Evolutionary conservation across 495 filamentous ascomycete genomes (phyloP).

Genomic region (Annulohypoxylon stygium): DNA sequence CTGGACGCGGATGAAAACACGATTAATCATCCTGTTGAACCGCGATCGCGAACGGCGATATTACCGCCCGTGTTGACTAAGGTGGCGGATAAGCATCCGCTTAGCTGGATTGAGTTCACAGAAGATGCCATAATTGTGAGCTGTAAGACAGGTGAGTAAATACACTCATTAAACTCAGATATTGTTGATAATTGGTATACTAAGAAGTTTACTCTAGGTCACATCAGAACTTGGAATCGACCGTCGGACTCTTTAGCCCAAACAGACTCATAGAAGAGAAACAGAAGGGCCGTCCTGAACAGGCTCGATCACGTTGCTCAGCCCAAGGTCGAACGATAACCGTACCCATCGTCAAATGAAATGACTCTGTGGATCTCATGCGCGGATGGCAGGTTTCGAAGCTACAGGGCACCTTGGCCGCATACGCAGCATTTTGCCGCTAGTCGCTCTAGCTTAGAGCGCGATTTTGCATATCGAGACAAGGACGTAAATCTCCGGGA

Average conservation of each 20-base stretch:
- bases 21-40: slow-evolving; percentile 82
- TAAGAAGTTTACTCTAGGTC: slow-evolving; percentile 66
- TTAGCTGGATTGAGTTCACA: slow-evolving; percentile 91
- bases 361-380: slow-evolving; percentile 20
- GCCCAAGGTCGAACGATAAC: slow-evolving; percentile 23
- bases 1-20: slow-evolving; percentile 63
- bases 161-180: not conserved
- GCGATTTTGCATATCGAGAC: slow-evolving; percentile 21
- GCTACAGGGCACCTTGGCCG: not conserved
- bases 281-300: not conserved
- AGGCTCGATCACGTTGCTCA: not conserved
- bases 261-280: slow-evolving; percentile 25
- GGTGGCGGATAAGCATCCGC: slow-evolving; percentile 83
- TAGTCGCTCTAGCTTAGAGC: slow-evolving; percentile 19
- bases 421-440: not conserved
- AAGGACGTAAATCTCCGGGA: slow-evolving; percentile 22
- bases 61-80: slow-evolving; percentile 97
- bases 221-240: slow-evolving; percentile 88
- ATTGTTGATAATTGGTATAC: slow-evolving; percentile 21
- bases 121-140: slow-evolving; percentile 93
- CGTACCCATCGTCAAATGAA: slow-evolving; percentile 16
- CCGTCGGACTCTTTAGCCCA: slow-evolving; percentile 62
- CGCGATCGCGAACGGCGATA: slow-evolving; percentile 81
- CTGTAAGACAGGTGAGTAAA: slow-evolving; percentile 79
- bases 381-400: not conserved